Evolutionary conservation across 2,329 filamentous ascomycete genomes (phyloP).

Genomic region (Sphaerulina musiva): DNA sequence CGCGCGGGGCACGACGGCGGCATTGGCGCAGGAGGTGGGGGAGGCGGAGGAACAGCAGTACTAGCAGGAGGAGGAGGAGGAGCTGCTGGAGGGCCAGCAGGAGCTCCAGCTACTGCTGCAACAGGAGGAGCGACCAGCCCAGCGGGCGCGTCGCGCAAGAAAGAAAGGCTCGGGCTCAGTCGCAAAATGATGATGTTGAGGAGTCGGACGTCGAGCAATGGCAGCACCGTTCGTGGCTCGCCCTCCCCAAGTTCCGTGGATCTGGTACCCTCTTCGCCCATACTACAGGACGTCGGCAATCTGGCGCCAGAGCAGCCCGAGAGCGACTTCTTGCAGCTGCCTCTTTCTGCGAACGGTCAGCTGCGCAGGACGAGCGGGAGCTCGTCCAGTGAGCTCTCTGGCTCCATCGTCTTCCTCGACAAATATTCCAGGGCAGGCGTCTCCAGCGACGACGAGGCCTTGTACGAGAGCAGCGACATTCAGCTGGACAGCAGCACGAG

Average conservation of each 20-base stretch:
- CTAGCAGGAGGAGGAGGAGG: not conserved
- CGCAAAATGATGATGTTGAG: constrained; percentile 31
- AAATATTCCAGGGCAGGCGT: constrained; percentile 23
- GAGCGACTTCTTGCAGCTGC: constrained; percentile 12
- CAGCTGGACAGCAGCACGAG: constrained; percentile 6
- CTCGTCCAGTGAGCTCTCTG: constrained; percentile 41
- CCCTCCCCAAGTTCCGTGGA: constrained; percentile 15
- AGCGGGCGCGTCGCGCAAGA: constrained; percentile 16
- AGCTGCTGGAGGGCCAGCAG: not conserved
- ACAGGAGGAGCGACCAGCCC: too few relatives aligned
- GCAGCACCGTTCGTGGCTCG: constrained; percentile 6
- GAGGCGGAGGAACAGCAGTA: not conserved
- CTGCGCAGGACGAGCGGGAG: constrained; percentile 33
- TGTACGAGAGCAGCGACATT: constrained; percentile 18
- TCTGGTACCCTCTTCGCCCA: constrained; percentile 27
- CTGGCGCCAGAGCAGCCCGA: constrained; percentile 22
- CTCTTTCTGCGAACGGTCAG: constrained; percentile 9
- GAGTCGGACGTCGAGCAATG: constrained; percentile 24
- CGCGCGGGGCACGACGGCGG: not conserved
- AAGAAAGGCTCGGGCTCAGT: constrained; percentile 29
- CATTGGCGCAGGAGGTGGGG: not conserved
- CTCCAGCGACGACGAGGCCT: constrained; percentile 21
- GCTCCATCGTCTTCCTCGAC: constrained; percentile 32
- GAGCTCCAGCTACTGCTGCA: not conserved
- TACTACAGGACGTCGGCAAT: constrained; percentile 28